Base-by-base conservation (phyloP, 73 alveolate species). In the Tetrahymena borealis region DNA sequence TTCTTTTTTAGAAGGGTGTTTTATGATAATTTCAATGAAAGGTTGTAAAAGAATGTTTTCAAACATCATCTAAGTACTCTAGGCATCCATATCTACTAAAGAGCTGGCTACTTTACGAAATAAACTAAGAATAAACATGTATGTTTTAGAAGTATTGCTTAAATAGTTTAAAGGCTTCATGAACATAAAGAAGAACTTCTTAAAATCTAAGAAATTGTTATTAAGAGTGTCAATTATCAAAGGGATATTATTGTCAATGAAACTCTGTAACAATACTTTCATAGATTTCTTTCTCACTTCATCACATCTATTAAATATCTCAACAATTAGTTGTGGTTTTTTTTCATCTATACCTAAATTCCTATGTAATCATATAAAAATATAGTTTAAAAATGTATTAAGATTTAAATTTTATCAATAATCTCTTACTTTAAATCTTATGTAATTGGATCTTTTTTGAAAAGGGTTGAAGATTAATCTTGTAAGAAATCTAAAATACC, bases 31-130 rank as follows among this genome's bases (percentile, higher is more conserved):
- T 39, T 93, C 78, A 11, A 85, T 36, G 15, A 93, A 33, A 28
- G 78, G 36, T 28, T 79, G 90, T 39, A 93, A 40, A 38, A 93
- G 90, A 40, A 93, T 93, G 31, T 91, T 93, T 93, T 93, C 95
- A 33, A 93, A 93, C 95, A 93, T 93, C 95, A 93, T 93, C 79
- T 93, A 85, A 28, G 95, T 93, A 41, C 91, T 92, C 35, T 93
- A 40, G 18, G 93, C 93, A 93, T 93, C 95, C 18, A 77, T 38
- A 15, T 93, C 95, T 90, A 93, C 95, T 79, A 93, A 39, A 79
- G 90, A 60, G 18, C 91, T 40, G 40, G 93, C 95, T 8, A 93
- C 78, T 32, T 79, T 79, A 38, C 93, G 90, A 32, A 93, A 79
- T 33, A 93, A 32, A 11, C 91, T 90, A 20, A 93, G 39, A 40